phyloP scores from a whole-genome alignment of 2,329 filamentous ascomycete genomes.

The Calycina marina region DNA sequence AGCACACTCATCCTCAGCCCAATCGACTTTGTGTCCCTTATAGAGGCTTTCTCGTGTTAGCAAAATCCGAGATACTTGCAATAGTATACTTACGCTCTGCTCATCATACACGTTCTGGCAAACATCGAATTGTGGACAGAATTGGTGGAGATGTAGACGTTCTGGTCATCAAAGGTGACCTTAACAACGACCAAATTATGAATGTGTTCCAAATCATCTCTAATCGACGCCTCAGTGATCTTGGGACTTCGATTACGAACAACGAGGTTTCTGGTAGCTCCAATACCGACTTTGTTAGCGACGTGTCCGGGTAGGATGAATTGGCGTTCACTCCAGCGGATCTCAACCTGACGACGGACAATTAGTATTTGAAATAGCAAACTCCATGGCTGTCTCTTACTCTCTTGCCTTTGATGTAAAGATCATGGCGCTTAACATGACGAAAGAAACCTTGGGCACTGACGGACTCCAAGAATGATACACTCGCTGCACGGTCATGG shows the following conservation, averaged over 20 bases:
- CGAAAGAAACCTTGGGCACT: conserved; percentile 51
- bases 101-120: conserved; percentile 67
- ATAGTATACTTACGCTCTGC: conserved; percentile 16
- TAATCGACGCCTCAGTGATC: conserved; percentile 49
- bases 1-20: conserved; percentile 58
- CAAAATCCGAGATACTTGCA: no score
- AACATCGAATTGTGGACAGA: conserved; percentile 63
- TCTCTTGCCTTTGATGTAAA: conserved; percentile 55
- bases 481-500: conserved; percentile 42
- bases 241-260: conserved; percentile 42
- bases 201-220: conserved; percentile 68
- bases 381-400: conserved; percentile 31
- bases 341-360: conserved; percentile 37
- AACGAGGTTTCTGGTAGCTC: conserved; percentile 61
- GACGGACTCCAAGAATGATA: conserved; percentile 55
- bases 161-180: conserved; percentile 40
- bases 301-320: conserved; percentile 50
- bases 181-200: conserved; percentile 61
- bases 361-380: not conserved
- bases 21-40: conserved; percentile 56
- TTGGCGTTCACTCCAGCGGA: conserved; percentile 58
- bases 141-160: conserved; percentile 60
- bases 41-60: no score
- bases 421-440: conserved; percentile 46
- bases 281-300: conserved; percentile 44